These are phyloP conservation scores for Decorospora gaudefroyi DNA, from an alignment of 2,329 filamentous ascomycete genomes.

Conservation along the genomic window DNA sequence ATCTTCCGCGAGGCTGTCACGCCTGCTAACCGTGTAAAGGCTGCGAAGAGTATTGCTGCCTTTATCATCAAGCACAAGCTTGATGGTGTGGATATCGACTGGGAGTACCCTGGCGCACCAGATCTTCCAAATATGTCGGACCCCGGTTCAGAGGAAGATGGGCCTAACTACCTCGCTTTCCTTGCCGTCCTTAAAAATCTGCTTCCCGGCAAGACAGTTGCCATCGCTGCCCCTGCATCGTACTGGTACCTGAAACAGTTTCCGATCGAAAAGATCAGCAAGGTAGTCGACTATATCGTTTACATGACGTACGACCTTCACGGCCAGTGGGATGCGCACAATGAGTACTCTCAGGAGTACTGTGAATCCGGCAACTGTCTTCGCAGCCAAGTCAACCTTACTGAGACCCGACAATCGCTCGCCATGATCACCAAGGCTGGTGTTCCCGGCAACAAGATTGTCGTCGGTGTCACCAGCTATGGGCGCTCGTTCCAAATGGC, in stretches of 20 bases:
- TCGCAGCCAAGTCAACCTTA: constrained; percentile 47
- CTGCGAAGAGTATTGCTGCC: constrained; percentile 26
- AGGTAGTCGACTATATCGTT: constrained; percentile 35
- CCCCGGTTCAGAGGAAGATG: constrained; percentile 34
- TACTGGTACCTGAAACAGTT: constrained; percentile 39
- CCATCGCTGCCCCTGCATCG: constrained; percentile 36
- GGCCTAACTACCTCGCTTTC: constrained; percentile 41
- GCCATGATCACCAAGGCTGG: constrained; percentile 49
- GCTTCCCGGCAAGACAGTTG: constrained; percentile 17
- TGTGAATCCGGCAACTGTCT: constrained; percentile 40
- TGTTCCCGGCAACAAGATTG: constrained; percentile 36
- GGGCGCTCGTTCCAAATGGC: constrained; percentile 46
- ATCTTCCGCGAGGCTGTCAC: constrained; percentile 48
- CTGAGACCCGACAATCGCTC: constrained; percentile 43
- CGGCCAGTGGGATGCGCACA: constrained; percentile 51
- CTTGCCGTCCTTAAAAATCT: constrained; percentile 19
- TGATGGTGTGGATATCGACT: constrained; percentile 53
- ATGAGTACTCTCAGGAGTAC: constrained; percentile 26
- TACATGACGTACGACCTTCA: constrained; percentile 48
- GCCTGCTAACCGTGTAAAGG: constrained; percentile 44
- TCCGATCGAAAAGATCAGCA: constrained; percentile 27
- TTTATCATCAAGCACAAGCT: constrained; percentile 27
- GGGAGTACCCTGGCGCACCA: constrained; percentile 49
- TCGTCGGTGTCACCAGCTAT: constrained; percentile 46
- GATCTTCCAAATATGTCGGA: neutral